Conservation (phyloP, 441 rosid genomes). For the Gossypium lobatum region DNA sequence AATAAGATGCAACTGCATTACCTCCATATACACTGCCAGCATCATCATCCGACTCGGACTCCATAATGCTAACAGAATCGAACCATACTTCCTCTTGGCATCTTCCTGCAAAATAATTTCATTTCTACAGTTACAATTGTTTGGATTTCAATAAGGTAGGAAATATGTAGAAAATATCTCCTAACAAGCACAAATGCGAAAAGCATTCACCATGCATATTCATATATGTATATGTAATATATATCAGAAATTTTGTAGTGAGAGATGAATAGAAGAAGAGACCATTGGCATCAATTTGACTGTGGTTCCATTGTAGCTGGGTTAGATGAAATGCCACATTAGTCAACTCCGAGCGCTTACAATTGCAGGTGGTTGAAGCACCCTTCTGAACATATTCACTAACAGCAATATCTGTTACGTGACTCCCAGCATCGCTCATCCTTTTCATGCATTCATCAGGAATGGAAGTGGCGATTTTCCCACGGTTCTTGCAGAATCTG, state of each 20-base stretch:
- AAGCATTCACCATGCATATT: neutral
- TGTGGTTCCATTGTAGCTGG: conserved; percentile 84
- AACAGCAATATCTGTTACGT: conserved; percentile 43
- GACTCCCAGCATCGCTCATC: conserved; percentile 38
- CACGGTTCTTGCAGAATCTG: conserved; percentile 32
- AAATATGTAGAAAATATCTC: neutral
- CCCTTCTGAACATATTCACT: conserved; percentile 59
- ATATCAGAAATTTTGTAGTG: neutral
- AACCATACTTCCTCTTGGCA: conserved; percentile 90
- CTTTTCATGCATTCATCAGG: conserved; percentile 45
- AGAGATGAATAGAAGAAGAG: conserved; percentile 16
- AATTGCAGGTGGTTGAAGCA: conserved; percentile 51
- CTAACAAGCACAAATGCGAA: neutral
- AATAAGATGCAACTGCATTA: conserved; percentile 20
- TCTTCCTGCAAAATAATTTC: conserved; percentile 34
- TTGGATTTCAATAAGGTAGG: neutral
- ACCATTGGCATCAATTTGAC: conserved; percentile 69
- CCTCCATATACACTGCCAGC: conserved; percentile 71
- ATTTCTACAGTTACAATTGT: neutral
- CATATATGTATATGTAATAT: neutral
- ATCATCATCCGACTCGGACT: conserved; percentile 88
- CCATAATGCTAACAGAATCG: conserved; percentile 77
- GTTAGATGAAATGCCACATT: conserved; percentile 57
- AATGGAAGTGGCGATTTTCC: conserved; percentile 49
- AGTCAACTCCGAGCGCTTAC: conserved; percentile 63